Percentiles rank a stretch among this genome's conserved stretches.
These are phyloP conservation scores for Colletotrichum higginsianum DNA, from an alignment of 2,329 filamentous ascomycete genomes.

Conservation along the genomic window DNA sequence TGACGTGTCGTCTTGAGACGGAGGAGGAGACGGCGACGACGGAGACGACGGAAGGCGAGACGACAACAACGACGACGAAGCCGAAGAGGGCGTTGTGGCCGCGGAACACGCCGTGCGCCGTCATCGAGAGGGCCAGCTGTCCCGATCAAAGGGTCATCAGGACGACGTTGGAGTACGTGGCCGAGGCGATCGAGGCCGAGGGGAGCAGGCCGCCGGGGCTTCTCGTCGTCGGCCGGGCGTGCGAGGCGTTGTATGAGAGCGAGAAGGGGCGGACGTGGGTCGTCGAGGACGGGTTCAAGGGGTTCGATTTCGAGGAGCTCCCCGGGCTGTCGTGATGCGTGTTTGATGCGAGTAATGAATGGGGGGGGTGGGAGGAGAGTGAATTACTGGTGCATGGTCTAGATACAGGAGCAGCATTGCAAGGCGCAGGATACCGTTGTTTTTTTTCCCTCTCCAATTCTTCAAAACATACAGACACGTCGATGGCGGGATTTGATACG, in stretches of 20 bases:
- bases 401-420: conserved; percentile 1
- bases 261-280: conserved; percentile 78
- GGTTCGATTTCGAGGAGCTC: conserved; percentile 69
- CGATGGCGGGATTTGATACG: too few species aligned
- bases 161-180: conserved; percentile 85
- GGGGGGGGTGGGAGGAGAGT: too few species aligned
- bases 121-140: conserved; percentile 94
- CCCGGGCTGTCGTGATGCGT: conserved; percentile 25
- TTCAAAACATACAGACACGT: too few species aligned
- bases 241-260: conserved; percentile 78
- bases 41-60: conserved; percentile 40
- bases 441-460: too few species aligned
- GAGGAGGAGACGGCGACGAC: conserved; percentile 49
- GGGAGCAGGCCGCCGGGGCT: conserved; percentile 91
- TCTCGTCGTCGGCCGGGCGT: conserved; percentile 87
- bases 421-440: not conserved
- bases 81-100: conserved; percentile 74
- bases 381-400: not conserved
- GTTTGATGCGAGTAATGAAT: too few species aligned
- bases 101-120: conserved; percentile 85
- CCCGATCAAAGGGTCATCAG: conserved; percentile 94
- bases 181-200: conserved; percentile 86
- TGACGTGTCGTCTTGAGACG: conserved; percentile 66
- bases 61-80: not conserved
- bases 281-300: conserved; percentile 89